Conservation (phyloP, 768 basidiomycete species). For the Tylopilus vinaceipallidus region DNA sequence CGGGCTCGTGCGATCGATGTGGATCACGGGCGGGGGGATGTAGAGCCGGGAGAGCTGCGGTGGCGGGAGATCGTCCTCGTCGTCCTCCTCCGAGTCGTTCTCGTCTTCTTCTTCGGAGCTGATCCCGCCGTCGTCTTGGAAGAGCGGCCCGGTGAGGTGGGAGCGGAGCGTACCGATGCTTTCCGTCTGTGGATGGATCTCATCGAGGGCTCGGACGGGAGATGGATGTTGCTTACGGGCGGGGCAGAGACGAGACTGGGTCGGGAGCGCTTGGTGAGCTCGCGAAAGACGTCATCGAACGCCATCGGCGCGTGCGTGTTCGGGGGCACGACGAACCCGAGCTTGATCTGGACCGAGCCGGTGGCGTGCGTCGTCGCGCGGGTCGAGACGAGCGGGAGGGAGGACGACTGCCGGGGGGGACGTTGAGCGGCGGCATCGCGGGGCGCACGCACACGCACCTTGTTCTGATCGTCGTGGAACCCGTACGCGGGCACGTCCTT, state of each 20-base stretch:
- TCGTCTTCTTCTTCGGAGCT: constrained; percentile 52
- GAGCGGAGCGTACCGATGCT: constrained; percentile 83
- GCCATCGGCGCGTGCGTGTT: constrained; percentile 44
- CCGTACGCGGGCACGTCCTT: constrained; percentile 37
- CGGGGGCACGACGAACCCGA: constrained; percentile 53
- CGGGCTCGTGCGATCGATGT: constrained; percentile 16
- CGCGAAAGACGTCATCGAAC: constrained; percentile 59
- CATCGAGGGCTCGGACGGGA: not conserved
- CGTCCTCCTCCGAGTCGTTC: constrained; percentile 28
- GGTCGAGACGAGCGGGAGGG: constrained; percentile 46
- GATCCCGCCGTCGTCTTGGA: constrained; percentile 78
- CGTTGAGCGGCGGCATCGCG: not conserved
- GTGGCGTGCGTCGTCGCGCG: constrained; percentile 44
- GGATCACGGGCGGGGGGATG: constrained; percentile 20
- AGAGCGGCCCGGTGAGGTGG: constrained; percentile 49
- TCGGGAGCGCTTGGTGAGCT: constrained; percentile 61
- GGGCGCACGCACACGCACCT: constrained; percentile 43
- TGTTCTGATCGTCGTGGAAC: constrained; percentile 66
- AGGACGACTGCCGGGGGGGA: constrained; percentile 41
- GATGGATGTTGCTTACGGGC: constrained; percentile 51
- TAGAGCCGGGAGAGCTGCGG: constrained; percentile 23
- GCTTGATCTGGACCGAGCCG: constrained; percentile 57
- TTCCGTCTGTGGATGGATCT: constrained; percentile 55
- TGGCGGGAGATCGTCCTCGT: constrained; percentile 33
- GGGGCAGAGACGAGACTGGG: constrained; percentile 73